Percentiles rank a stretch among this genome's conserved stretches.
Evolutionary conservation across 2,329 filamentous ascomycete species (phyloP).

Genomic region (Colletotrichum aenigma): DNA sequence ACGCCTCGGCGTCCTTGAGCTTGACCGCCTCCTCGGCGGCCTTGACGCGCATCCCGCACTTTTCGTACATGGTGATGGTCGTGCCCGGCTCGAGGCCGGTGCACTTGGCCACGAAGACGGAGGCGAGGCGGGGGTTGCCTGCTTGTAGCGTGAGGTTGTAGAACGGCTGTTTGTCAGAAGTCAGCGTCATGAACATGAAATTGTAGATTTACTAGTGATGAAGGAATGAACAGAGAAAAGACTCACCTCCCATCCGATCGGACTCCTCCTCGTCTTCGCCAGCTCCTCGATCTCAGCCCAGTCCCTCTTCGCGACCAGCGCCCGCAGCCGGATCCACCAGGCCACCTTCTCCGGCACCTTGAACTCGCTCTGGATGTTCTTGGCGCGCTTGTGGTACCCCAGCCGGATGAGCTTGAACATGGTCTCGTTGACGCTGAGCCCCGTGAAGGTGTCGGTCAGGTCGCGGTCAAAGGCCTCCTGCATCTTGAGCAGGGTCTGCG

Average conservation of each 20-base stretch:
- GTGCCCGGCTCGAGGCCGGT: slow-evolving; percentile 70
- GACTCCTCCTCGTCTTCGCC: slow-evolving; percentile 78
- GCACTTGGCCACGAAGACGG: slow-evolving; percentile 87
- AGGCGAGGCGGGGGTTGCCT: slow-evolving; percentile 86
- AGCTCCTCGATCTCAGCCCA: slow-evolving; percentile 94
- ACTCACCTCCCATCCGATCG: slow-evolving; percentile 94
- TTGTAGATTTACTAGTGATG: too few species aligned
- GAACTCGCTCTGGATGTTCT: slow-evolving; percentile 90
- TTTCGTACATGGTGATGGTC: slow-evolving; percentile 90
- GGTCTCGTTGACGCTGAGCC: slow-evolving; percentile 88
- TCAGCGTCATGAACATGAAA: neutral
- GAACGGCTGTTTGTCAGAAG: slow-evolving; percentile 67
- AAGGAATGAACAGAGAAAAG: neutral
- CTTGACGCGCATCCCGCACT: slow-evolving; percentile 87
- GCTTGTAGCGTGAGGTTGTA: slow-evolving; percentile 88
- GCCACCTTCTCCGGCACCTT: slow-evolving; percentile 89
- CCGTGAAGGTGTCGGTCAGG: slow-evolving; percentile 76
- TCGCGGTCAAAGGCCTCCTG: slow-evolving; percentile 90
- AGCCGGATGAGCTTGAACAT: slow-evolving; percentile 85
- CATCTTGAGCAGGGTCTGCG: slow-evolving; percentile 77
- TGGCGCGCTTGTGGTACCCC: slow-evolving; percentile 83
- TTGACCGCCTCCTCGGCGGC: slow-evolving; percentile 91
- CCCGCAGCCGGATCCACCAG: slow-evolving; percentile 85
- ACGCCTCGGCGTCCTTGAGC: slow-evolving; percentile 76
- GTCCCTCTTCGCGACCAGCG: slow-evolving; percentile 86